Base-by-base conservation (phyloP, 202 grass and related monocot genomes). In the Setaria italica region DNA sequence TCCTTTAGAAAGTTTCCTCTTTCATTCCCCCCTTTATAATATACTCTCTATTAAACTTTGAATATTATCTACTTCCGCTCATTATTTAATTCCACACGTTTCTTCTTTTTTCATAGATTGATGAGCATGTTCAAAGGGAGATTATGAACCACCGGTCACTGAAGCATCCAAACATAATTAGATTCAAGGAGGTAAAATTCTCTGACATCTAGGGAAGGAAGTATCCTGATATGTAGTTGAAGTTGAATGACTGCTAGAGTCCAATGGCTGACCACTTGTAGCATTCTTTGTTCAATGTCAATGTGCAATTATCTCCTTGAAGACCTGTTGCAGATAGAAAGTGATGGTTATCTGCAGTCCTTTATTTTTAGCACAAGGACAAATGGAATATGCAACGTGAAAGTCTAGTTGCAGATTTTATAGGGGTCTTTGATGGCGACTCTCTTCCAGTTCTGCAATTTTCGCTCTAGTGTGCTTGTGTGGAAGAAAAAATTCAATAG, bases 111-210 rank as follows among this genome's bases (percentile, higher is more conserved):
- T 30, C n/a, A 6, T 83, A 98, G 95, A 95, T 98, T 78, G 95
- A 98, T 86, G 95, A 98, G 60, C 87, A 98, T 92, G 95, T 98
- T 89, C 91, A 95, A 74, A 94, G 95, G 66, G 95, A 98, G 90
- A 98, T 98, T 85, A 98, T 98, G 89, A 98, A 98, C 72, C 95
- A 98, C 82, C 88, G 95, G 64, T 98, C 90, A 53, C 76, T 98
- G 72, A 95, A 83, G 84, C 95, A 98, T 87, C 95, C 93, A 59
- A 92, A 98, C 85, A 98, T 98, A 79, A 79, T 98, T 55, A 85
- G 89, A 89, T 98, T 98, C 79, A 98, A 95, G 82, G 95, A 98
- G 95, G 95, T 98, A 94, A 94, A 80, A 76, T 84, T 84, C 37
- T 83, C 1, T 41, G 29, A 45, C 39, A 43, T 82, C 12, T 49